Evolutionary conservation across 139 green algal genomes (phyloP).

Genomic region (Mychonastes homosphaera): DNA sequence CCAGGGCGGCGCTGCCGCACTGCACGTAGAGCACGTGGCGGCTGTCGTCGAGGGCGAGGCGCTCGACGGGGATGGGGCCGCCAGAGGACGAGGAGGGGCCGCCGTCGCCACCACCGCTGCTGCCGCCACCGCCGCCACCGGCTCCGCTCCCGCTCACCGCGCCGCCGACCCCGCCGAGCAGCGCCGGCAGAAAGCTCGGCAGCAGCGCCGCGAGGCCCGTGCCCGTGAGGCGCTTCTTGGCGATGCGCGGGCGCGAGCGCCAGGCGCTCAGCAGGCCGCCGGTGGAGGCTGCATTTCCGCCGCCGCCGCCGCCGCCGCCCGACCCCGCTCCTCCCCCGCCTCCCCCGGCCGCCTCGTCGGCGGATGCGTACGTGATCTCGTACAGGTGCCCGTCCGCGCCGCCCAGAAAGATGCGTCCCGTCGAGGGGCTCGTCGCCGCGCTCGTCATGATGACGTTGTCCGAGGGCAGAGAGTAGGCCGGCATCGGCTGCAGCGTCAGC

Average conservation of each 20-base stretch:
- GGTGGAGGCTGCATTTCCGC: background rate
- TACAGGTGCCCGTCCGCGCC: constrained; percentile 87
- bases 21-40: constrained; percentile 72
- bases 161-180: constrained; percentile 42
- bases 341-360: constrained; percentile 47
- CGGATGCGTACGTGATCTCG: constrained; percentile 82
- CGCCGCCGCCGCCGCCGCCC: background rate
- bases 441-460: constrained; percentile 76
- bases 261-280: too few species aligned
- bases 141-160: background rate
- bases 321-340: constrained; percentile 64
- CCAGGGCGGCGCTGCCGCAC: background rate
- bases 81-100: background rate
- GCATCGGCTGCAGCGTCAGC: constrained; percentile 65
- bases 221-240: constrained; percentile 36
- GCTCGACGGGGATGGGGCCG: constrained; percentile 41
- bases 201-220: constrained; percentile 48
- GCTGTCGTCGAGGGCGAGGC: constrained; percentile 66
- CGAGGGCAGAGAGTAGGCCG: constrained; percentile 62
- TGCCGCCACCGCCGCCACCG: background rate
- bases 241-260: too few species aligned
- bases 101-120: too few species aligned
- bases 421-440: constrained; percentile 29
- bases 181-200: constrained; percentile 50
- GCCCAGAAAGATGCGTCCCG: constrained; percentile 75